Evolutionary conservation across 1,284 basidiomycete genomes (phyloP).

Genomic region (Flammula alnicola): DNA sequence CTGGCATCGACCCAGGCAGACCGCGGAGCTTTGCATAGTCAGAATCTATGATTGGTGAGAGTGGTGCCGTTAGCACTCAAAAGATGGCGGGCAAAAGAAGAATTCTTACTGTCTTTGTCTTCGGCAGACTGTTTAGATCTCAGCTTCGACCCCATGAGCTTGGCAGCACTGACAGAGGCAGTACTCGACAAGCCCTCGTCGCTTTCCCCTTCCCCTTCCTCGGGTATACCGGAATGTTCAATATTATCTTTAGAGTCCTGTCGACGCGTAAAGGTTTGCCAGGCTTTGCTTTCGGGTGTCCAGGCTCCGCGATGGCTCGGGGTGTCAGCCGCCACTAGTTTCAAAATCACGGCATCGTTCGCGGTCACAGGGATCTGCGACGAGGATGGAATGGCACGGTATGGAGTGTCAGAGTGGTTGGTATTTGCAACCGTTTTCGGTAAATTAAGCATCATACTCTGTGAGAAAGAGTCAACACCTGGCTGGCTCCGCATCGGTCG

Average conservation of each 20-base stretch:
- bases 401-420: not conserved
- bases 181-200: conserved; percentile 15
- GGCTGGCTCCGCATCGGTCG: conserved; percentile 43
- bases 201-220: conserved; percentile 47
- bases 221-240: conserved; percentile 43
- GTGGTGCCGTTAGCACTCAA: not conserved
- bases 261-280: conserved; percentile 62
- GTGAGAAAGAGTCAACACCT: conserved; percentile 40
- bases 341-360: conserved; percentile 59
- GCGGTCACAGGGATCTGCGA: conserved; percentile 34
- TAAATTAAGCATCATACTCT: conserved; percentile 34
- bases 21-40: not conserved
- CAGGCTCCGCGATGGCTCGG: conserved; percentile 75
- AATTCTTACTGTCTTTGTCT: too few relatives aligned
- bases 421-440: conserved; percentile 23
- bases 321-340: conserved; percentile 65
- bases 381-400: conserved; percentile 5
- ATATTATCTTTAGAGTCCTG: conserved; percentile 39
- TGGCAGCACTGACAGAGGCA: too few relatives aligned
- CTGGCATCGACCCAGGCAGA: conserved; percentile 60
- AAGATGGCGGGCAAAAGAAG: not conserved
- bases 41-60: not conserved
- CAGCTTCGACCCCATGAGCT: not conserved
- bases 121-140: not conserved
- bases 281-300: conserved; percentile 65